Base-by-base conservation (phyloP, 148 eudicot genomes). In the Limonium bicolor region DNA sequence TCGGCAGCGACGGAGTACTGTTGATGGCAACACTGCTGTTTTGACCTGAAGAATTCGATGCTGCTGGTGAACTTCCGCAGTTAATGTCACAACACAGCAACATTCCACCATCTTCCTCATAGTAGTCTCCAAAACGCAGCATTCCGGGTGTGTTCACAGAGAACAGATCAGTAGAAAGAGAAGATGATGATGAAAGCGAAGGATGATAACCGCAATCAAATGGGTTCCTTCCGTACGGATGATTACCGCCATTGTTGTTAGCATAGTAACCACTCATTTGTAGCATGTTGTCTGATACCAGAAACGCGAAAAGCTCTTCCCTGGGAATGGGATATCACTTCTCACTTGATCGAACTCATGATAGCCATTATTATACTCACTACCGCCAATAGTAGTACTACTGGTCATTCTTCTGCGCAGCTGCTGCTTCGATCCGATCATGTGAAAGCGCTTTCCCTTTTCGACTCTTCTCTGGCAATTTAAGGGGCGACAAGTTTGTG, bases 241-340 rank as follows among this genome's bases (percentile, higher is more conserved):
- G 34, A 6, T 16, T 20, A 1, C 21, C 9, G 17, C 11, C 41
- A 17, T 13, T 17, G 41, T 7, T 17, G 11, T 37, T 18, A 12
- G 14, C 8, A 1, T 28, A 37, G 6, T 34, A 36, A 24, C 14
- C 51, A 33, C 16, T 27, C 41, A 47, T 56, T 17, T 59, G 52
- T 16, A 20, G 27, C 16, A 22, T 27, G 46, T 41, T 27, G n/a
- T 47, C n/a, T 44, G 66, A 54, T 15, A 60, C 51, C 13, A 66
- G 53, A 21, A 66, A 31, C 58, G 20, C 16, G 71, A 60, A 55
- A 60, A 66, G 42, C 71, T 66, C 22, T 66, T 66, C 1, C 54
- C 71, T 20, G 66, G 71, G 23, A 60, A 46, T n/a, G n/a, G n/a
- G n/a, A n/a, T n/a, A n/a, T n/a, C n/a, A 29, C 51, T 30, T 42